These are phyloP conservation scores for Trichoderma koningiopsis DNA, from an alignment of 2,329 filamentous ascomycete genomes.

Conservation along the genomic window DNA sequence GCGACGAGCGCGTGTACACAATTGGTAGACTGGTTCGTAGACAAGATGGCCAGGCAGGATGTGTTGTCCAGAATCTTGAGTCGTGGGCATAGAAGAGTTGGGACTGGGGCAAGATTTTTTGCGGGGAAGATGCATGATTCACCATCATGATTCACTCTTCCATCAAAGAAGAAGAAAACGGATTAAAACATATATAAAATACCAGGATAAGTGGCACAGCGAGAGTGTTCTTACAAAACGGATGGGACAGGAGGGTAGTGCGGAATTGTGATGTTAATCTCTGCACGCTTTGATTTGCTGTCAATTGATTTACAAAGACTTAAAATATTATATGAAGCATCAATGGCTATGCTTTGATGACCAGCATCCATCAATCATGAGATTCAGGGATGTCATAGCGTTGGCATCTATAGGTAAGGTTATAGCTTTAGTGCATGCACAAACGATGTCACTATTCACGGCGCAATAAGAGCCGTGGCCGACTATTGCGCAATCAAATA, in stretches of 20 bases:
- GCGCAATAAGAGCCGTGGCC: neutral
- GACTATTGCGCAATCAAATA: slow-evolving; percentile 8
- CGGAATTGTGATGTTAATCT: neutral
- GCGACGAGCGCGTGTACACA: slow-evolving; percentile 71
- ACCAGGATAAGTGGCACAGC: neutral
- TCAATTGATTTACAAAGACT: neutral
- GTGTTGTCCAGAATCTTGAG: slow-evolving; percentile 40
- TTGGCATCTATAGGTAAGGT: neutral
- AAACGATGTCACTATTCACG: neutral
- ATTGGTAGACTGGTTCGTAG: slow-evolving; percentile 72
- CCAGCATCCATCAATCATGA: neutral
- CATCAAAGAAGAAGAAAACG: neutral
- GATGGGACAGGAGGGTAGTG: neutral
- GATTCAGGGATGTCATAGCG: neutral
- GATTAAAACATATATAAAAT: slow-evolving; percentile 8
- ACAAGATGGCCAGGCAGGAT: slow-evolving; percentile 42
- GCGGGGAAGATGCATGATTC: neutral
- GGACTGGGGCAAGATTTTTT: neutral
- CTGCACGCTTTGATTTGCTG: neutral
- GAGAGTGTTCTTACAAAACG: slow-evolving; percentile 18
- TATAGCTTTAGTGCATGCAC: neutral
- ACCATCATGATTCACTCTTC: neutral
- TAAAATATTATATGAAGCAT: neutral
- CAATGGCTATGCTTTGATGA: neutral
- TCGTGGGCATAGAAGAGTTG: slow-evolving; percentile 33